Evolutionary conservation across 345 rosid genomes (phyloP), one percentile per base, ranked within the genome.

Genomic region (Bretschneidera sinensis): DNA sequence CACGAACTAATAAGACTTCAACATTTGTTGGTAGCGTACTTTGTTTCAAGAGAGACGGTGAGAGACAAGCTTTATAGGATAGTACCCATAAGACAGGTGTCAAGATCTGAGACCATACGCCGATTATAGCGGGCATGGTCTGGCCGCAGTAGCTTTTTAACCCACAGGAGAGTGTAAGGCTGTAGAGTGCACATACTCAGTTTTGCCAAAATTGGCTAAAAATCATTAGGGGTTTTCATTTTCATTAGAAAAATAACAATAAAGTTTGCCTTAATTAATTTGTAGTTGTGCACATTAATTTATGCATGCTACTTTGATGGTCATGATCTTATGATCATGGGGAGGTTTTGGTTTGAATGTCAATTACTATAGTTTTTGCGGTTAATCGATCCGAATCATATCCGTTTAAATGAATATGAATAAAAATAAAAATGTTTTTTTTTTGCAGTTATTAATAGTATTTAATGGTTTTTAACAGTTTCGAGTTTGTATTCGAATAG

Each of bases 81-180:
- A 53, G 73, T 64, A 21, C 60, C 56, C 61, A 48, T n/a, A 48
- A 24, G 66, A 75, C 79, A 81, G 70, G 71, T 73, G 78, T 73
- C 56, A 53, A 16, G 35, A 63, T 21, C 21, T 22, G 54, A 76
- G 63, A 55, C 55, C 58, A 69, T 28, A 20, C 57, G 71, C 71
- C 61, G 51, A 72, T 51, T 79, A 61, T 59, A 55, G 48, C 50
- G 74, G 74, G 70, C 68, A 47, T 45, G 64, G 63, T 74, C 74
- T 69, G 82, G 63, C 31, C 59, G 45, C 22, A 34, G 33, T 67
- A 73, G 55, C 65, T n/a, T n/a, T n/a, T 60, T 49, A 33, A 54
- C 74, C 75, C 71, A 48, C 33, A 51, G 62, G 66, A 54, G 60
- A 64, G 61, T 60, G 71, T 24, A 71, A 66, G 77, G 54, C 68